Base-by-base conservation (phyloP, 2,329 filamentous ascomycete genomes). In the Esteya vermicola region DNA sequence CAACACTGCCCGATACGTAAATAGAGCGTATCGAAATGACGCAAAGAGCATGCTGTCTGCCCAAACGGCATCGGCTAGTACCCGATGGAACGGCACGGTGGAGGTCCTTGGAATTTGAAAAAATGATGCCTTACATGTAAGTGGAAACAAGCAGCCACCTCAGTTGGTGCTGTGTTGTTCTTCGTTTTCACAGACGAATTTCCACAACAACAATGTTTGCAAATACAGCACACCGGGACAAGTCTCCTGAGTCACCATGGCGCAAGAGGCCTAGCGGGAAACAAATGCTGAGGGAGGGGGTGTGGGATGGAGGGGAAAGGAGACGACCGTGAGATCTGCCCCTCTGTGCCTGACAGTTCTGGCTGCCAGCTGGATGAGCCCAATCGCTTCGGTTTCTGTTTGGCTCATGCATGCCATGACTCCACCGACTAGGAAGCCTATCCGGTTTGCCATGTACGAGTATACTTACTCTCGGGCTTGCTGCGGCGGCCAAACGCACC, bases 61-160 rank as follows among this genome's bases (percentile, higher is more conserved):
- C 23, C 30, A 32, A n/a, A 10, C 3, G 10, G 13, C 4, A 7
- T 18, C 36, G 36, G 27, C n/a, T 23, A 34, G 21, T 13, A 39
- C 31, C 47, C 47, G 43, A 47, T 40, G 40, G 45, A 31, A 30
- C 41, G 43, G 43, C 30, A 43, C 43, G 39, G 32, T 31, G 23
- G 14, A 30, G 45, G 40, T n/a, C n/a, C n/a, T n/a, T 43, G 34
- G 18, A 19, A 40, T 31, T 13, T 26, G 35, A 7, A 25, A n/a
- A n/a, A 27, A 32, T 25, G 43, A 43, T 45, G 45, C 45, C 43
- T 47, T 47, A 45, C 45, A 45, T 45, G 30, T 19, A 20, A 38
- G 30, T 10, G 21, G 28, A 30, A 31, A 38, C 27, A 37, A 10
- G 35, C 20, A 33, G 30, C 21, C n/a, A 39, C 14, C 18, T 14